Evolutionary conservation across 2,329 filamentous ascomycete genomes (phyloP).

Genomic region (Xylariaceae sp.): DNA sequence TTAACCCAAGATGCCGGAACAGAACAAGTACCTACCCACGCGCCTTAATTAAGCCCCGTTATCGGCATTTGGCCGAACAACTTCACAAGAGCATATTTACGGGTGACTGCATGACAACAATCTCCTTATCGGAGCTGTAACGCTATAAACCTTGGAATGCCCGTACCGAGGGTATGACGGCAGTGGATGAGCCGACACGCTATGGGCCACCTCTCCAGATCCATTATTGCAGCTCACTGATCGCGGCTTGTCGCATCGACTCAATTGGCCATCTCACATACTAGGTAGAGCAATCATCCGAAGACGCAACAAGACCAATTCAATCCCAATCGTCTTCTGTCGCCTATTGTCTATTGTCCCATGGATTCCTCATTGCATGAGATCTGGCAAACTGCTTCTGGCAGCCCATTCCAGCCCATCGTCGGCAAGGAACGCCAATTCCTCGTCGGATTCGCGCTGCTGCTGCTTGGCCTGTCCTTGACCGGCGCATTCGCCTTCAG

Average conservation of each 20-base stretch:
- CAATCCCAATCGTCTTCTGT: neutral
- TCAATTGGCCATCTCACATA: neutral
- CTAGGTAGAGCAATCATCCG: neutral
- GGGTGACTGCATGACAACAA: too few species aligned
- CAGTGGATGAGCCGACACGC: neutral
- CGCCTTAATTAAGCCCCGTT: too few species aligned
- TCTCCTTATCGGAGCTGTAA: too few species aligned
- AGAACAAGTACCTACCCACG: too few species aligned
- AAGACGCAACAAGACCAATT: neutral
- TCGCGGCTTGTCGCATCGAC: neutral
- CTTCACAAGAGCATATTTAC: too few species aligned
- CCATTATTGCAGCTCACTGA: neutral
- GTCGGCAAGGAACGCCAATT: slow-evolving; percentile 83
- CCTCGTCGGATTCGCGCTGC: slow-evolving; percentile 68
- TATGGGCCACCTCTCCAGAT: neutral
- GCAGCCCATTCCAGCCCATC: slow-evolving; percentile 75
- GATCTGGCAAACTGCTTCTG: slow-evolving; percentile 88
- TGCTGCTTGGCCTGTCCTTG: slow-evolving; percentile 66
- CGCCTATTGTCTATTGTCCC: slow-evolving; percentile 32
- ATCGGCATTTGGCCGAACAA: too few species aligned
- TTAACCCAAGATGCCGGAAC: too few species aligned
- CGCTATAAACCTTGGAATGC: too few species aligned
- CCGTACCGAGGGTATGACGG: too few species aligned
- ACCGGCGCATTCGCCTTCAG: slow-evolving; percentile 81
- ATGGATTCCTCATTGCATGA: slow-evolving; percentile 81